Percentiles rank a stretch among this genome's conserved stretches.
Conservation (phyloP, 345 rosid genomes). For the Linum usitatissimum region DNA sequence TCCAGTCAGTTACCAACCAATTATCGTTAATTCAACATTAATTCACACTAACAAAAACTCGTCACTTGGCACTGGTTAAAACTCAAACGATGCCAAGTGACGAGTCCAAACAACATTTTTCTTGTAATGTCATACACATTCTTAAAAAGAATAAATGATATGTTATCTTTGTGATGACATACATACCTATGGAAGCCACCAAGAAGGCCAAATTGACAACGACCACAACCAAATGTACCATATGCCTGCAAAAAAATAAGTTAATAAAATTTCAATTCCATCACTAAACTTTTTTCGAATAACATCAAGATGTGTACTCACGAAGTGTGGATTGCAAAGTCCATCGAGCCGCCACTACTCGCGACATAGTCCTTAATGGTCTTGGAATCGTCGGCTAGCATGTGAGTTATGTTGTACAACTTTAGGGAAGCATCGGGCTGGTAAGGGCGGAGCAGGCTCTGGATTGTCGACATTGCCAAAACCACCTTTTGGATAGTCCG, state of each 20-base stretch:
- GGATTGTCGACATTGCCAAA: slow-evolving; percentile 26
- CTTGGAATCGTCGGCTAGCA: slow-evolving; percentile 32
- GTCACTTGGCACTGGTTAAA: too few relatives aligned
- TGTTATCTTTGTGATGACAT: neutral
- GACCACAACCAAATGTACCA: slow-evolving; percentile 31
- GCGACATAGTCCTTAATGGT: slow-evolving; percentile 30
- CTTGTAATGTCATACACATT: too few relatives aligned
- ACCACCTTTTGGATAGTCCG: slow-evolving; percentile 25
- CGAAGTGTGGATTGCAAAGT: slow-evolving; percentile 38
- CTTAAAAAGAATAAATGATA: too few relatives aligned
- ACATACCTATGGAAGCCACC: slow-evolving; percentile 47
- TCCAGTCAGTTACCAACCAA: slow-evolving; percentile 9
- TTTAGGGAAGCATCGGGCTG: slow-evolving; percentile 23
- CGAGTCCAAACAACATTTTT: too few relatives aligned
- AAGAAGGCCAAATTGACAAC: slow-evolving; percentile 36
- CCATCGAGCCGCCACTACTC: slow-evolving; percentile 27
- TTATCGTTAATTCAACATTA: too few relatives aligned
- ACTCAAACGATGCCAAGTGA: too few relatives aligned
- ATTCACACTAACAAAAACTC: too few relatives aligned
- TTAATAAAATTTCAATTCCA: too few relatives aligned
- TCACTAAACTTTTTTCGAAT: too few relatives aligned
- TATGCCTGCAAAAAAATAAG: slow-evolving; percentile 38
- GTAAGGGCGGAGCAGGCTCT: slow-evolving; percentile 38
- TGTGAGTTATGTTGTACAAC: slow-evolving; percentile 32
- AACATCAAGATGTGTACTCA: slow-evolving; percentile 20